Base-by-base conservation (phyloP, 2,329 filamentous ascomycete genomes). In the Chaetomium olivaceum region DNA sequence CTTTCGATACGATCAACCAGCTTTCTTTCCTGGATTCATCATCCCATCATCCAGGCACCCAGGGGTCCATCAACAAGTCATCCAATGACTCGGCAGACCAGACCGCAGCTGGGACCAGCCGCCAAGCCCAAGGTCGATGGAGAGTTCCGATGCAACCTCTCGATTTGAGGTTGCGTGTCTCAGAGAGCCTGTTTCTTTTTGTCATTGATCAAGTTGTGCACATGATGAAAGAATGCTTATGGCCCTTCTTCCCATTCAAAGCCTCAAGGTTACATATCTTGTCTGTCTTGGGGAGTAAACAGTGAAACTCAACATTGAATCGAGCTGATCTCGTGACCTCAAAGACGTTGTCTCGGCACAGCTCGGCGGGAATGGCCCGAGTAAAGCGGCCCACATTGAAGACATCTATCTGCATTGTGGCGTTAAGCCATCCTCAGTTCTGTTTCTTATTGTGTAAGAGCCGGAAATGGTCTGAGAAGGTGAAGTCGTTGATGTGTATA, bases 11-110 rank as follows among this genome's bases (percentile, higher is more conserved):
- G 50, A 56, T 58, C 56, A 62, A 48, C 60, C 43, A 61, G 54
- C 46, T 55, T 27, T 56, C 33, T 9, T 36, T 12, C 60, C 64
- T 31, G 25, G 60, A 39, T 19, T 4, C 19, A 8, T 46, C 46
- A 27, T n/a, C 27, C 36, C 29, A 52, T 54, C 63, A 19, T 43
- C 39, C 39, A 43, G 39, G 39, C 39, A 43, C 39, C 39, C 39
- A 43, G 39, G 65, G 64, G 58, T 56, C 63, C 54, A 58, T 67
- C 62, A 63, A 50, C 58, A 58, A 58, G 48, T 54, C 56, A 59
- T 51, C 61, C 48, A 29, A 69, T 66, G 68, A 54, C 61, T 62
- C 60, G 36, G 56, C 21, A 9, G 5, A 19, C 19, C 46, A 21
- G 46, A 23, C 46, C 21, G n/a, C 46, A 48, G n/a, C 46, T 48